Evolutionary conservation across 2,329 filamentous ascomycete genomes (phyloP), one percentile per base, ranked within the genome.

Genomic region (Exophiala aquamarina): DNA sequence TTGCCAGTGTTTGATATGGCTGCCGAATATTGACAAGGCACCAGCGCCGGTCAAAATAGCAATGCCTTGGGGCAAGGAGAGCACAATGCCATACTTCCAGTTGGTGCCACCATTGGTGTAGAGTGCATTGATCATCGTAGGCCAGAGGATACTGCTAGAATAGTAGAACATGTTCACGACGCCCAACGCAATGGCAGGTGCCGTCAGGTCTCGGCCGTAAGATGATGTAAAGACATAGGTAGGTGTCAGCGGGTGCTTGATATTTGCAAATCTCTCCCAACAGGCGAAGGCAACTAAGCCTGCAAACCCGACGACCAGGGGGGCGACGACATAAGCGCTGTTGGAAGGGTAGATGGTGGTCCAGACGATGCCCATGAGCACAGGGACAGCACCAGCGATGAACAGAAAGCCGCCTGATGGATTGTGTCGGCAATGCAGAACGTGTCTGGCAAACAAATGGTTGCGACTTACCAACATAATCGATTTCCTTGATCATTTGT

Each of bases 91-190:
- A 40, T 69, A 64, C 18, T 57, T 59, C 61, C 66, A 69, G 46
- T 63, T 61, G 0, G 61, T 61, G 3, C 59, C 65, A 9, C 61
- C 63, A 39, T 67, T 60, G 2, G 66, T 68, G 53, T 69, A 76
- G 52, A 74, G 71, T 1, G 66, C 62, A n/a, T 63, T 63, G 40
- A 75, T 74, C 71, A 74, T 74, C 13, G 70, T 71, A 0, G 73
- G 73, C 54, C 67, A 75, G 11, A 75, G 61, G 34, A 76, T 68
- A 49, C 70, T 73, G 33, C 66, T 68, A 26, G 67, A 67, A 57
- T 76, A 77, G 61, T 76, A 77, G 57, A 76, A 76, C 73, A 77
- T 77, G 46, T 71, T 76, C 15, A 76, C 66, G 35, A 77, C 68
- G 33, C 67, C 69, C 1, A 69, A 63, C 3, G 69, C 69, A 19